These are phyloP conservation scores for Plasmopara halstedii DNA, from an alignment of 352 stramenopile species.

Conservation along the genomic window DNA sequence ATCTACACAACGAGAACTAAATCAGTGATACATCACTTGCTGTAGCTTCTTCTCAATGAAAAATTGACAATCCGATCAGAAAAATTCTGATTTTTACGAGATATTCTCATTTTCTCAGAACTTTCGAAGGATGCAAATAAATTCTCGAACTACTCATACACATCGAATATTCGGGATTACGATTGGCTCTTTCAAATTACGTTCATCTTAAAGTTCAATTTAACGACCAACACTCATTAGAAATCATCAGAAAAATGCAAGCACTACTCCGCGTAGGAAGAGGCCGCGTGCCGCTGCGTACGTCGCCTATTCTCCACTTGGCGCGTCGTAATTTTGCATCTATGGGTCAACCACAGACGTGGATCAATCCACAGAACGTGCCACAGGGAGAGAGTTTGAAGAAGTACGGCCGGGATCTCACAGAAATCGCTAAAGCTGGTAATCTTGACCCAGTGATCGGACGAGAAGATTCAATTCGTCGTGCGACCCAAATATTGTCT, in stretches of 20 bases:
- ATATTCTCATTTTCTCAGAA: no score
- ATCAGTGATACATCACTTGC: no score
- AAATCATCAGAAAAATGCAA: slow-evolving; percentile 4
- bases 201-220: background rate
- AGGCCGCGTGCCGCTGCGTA: slow-evolving; percentile 4
- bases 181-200: background rate
- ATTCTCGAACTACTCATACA: no score
- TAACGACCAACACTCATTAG: background rate
- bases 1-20: no score
- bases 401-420: slow-evolving; percentile 76
- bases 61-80: no score
- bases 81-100: no score
- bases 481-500: slow-evolving; percentile 93
- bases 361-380: slow-evolving; percentile 80
- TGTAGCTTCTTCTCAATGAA: no score
- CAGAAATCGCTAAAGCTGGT: slow-evolving; percentile 55
- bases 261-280: slow-evolving; percentile 6
- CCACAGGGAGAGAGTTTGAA: slow-evolving; percentile 66
- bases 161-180: slow-evolving; percentile 4
- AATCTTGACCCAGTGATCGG: slow-evolving; percentile 92
- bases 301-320: background rate
- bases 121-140: no score
- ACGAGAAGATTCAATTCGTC: slow-evolving; percentile 91
- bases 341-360: slow-evolving; percentile 23
- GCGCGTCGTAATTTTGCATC: slow-evolving; percentile 7